Evolutionary conservation across 2,329 filamentous ascomycete species (phyloP), one percentile per base, ranked within the genome.

Genomic region (Pseudogymnoascus sp.): DNA sequence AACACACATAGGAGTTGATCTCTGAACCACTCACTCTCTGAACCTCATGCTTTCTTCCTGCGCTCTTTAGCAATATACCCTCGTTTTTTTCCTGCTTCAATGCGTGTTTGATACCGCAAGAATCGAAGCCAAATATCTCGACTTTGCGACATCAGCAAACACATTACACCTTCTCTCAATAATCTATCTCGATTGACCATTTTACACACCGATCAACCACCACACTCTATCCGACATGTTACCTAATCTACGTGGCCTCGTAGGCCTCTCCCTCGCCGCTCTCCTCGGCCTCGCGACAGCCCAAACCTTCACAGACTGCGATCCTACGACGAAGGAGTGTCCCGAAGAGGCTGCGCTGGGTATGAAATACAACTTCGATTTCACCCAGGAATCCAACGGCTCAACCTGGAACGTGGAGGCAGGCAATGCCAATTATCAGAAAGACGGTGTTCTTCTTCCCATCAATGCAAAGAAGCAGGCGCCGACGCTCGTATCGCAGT

Each of bases 281-380:
- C 59, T 68, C 28, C 37, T 67, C n/a, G 71, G 82, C 63, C 74
- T 82, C 46, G 78, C 80, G 59, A 68, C 80, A 38, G 91, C 88
- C 59, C 93, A 97, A 75, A 91, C 92, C 34, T 85, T 77, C 63
- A 91, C 90, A 6, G 75, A 81, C 43, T 97, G 93, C 79, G 87
- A 96, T 72, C 93, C 93, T 4, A 80, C 88, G 70, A 82, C 91
- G 67, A 76, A 78, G 65, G 85, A 78, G 67, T 96, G 92, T 73
- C 85, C 89, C 1, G 74, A 85, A 42, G 83, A 95, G 73, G 80
- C 85, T 1, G 92, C 90, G 11, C 82, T 96, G 16, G 85, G 87
- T 63, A 84, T 84, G 28, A 73, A 80, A 34, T 80, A 87, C 74
- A 79, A 77, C 56, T 89, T 85, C 76, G 74, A 82, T 72, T 90